Conservation (phyloP, 805 yeast species). For the Candida sonorensis region DNA sequence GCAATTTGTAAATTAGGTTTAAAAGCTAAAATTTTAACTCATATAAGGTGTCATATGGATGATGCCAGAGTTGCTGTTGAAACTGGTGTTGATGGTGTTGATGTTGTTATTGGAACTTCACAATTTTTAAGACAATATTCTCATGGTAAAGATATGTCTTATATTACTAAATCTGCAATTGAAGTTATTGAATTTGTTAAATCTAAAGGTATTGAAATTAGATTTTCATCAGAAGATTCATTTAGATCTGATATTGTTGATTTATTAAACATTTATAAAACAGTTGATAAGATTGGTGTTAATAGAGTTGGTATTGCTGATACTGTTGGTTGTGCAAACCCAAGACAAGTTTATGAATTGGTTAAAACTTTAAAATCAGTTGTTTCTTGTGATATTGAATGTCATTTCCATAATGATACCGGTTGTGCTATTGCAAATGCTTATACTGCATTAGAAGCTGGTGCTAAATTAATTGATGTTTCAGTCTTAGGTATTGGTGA, state of each 20-base stretch:
- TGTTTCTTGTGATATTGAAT: conserved; percentile 94
- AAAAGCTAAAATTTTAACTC: conserved; percentile 92
- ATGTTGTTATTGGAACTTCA: conserved; percentile 96
- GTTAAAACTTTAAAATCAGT: conserved; percentile 90
- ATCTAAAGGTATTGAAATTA: conserved; percentile 92
- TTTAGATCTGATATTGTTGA: conserved; percentile 96
- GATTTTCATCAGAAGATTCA: conserved; percentile 96
- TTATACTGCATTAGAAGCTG: conserved; percentile 96
- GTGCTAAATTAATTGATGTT: conserved; percentile 91
- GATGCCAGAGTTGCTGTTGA: conserved; percentile 96
- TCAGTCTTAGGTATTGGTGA: conserved; percentile 98
- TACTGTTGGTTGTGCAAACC: conserved; percentile 98
- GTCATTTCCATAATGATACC: conserved; percentile 98
- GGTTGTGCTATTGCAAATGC: conserved; percentile 99
- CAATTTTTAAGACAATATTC: conserved; percentile 90
- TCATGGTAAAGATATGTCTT: conserved; percentile 98
- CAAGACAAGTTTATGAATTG: conserved; percentile 96
- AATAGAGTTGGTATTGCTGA: conserved; percentile 99
- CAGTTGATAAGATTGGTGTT: conserved; percentile 96
- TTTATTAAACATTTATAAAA: conserved; percentile 87
- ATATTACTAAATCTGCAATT: conserved; percentile 90
- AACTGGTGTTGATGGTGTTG: conserved; percentile 99
- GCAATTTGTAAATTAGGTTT: conserved; percentile 96
- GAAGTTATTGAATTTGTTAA: conserved; percentile 97
- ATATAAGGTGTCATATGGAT: conserved; percentile 98